Evolutionary conservation across 1,139 yeast species (phyloP).

Genomic region (Hansenula lynferdii): DNA sequence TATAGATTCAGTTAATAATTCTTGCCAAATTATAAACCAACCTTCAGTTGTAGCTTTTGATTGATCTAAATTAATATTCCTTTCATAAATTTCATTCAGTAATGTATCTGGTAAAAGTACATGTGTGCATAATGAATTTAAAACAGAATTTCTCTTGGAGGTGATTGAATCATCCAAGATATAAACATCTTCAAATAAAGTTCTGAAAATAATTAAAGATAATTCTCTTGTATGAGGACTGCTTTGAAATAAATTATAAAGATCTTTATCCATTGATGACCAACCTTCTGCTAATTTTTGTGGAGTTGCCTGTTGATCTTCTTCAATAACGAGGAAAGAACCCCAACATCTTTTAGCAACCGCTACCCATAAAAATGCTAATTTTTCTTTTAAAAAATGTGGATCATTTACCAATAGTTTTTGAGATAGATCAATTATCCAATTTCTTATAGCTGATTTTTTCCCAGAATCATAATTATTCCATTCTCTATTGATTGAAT

Average conservation of each 20-base stretch:
- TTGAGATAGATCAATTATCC: conserved; percentile 77
- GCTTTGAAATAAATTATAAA: conserved; percentile 70
- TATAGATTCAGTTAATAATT: conserved; percentile 51
- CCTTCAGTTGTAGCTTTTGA: conserved; percentile 72
- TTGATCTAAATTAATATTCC: conserved; percentile 54
- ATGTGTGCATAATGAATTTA: conserved; percentile 80
- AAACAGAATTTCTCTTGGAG: conserved; percentile 67
- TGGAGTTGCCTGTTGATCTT: conserved; percentile 25
- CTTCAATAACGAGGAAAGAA: conserved; percentile 31
- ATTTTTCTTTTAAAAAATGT: conserved; percentile 82
- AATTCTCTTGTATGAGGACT: conserved; percentile 66
- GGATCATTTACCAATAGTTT: conserved; percentile 67
- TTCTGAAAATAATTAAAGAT: conserved; percentile 71
- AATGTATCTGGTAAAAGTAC: conserved; percentile 70
- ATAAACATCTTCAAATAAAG: conserved; percentile 92
- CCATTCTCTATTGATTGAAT: conserved; percentile 59
- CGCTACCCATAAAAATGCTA: conserved; percentile 89
- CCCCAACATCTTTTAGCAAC: conserved; percentile 97
- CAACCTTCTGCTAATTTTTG: conserved; percentile 67
- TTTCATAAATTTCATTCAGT: conserved; percentile 64
- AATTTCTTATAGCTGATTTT: conserved; percentile 64
- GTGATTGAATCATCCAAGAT: conserved; percentile 89
- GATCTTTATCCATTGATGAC: conserved; percentile 79
- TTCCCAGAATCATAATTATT: conserved; percentile 57
- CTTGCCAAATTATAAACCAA: conserved; percentile 82